A percentile compares a stretch with the other conserved stretches of the same genome.
phyloP scores from a whole-genome alignment of 1,139 yeast species.

The Yamadazyma diddensiae region DNA sequence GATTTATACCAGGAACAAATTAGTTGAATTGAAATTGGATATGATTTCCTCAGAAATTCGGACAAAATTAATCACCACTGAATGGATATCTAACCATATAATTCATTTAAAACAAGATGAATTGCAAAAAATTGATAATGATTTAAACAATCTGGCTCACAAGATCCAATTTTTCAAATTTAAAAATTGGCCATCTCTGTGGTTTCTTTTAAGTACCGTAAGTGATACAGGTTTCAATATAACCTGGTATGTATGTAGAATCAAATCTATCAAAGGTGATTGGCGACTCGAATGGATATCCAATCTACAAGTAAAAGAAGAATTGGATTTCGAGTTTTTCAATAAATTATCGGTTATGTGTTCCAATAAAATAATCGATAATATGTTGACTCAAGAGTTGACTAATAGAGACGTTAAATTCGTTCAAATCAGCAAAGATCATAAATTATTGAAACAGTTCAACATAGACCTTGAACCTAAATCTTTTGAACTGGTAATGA shows the following conservation, averaged over 20 bases:
- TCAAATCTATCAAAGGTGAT: slow-evolving; percentile 56
- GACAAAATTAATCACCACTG: slow-evolving; percentile 57
- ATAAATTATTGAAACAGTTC: slow-evolving; percentile 3
- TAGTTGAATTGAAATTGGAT: slow-evolving; percentile 50
- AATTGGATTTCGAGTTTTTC: slow-evolving; percentile 33
- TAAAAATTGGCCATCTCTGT: slow-evolving; percentile 69
- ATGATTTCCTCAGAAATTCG: slow-evolving; percentile 51
- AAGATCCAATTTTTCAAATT: slow-evolving; percentile 55
- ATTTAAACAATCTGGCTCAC: not conserved
- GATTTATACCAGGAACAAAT: slow-evolving; percentile 31
- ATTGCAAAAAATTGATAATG: slow-evolving; percentile 21
- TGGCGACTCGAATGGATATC: slow-evolving; percentile 59
- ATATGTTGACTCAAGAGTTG: slow-evolving; percentile 62
- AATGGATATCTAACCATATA: slow-evolving; percentile 63
- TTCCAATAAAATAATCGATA: slow-evolving; percentile 60
- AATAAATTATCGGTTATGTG: slow-evolving; percentile 48
- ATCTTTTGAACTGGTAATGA: slow-evolving; percentile 25
- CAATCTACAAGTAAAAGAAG: slow-evolving; percentile 23
- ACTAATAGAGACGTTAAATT: slow-evolving; percentile 37
- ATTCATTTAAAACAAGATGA: slow-evolving; percentile 45
- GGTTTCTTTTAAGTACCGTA: slow-evolving; percentile 57
- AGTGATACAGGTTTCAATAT: slow-evolving; percentile 46
- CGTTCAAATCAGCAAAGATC: slow-evolving; percentile 19
- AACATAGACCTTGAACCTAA: not conserved
- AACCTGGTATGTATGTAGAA: slow-evolving; percentile 64